A percentile compares a stretch with the other conserved stretches of the same genome.
phyloP scores from a whole-genome alignment of 2,329 filamentous ascomycete genomes.

The Aspergillus luchuensis region DNA sequence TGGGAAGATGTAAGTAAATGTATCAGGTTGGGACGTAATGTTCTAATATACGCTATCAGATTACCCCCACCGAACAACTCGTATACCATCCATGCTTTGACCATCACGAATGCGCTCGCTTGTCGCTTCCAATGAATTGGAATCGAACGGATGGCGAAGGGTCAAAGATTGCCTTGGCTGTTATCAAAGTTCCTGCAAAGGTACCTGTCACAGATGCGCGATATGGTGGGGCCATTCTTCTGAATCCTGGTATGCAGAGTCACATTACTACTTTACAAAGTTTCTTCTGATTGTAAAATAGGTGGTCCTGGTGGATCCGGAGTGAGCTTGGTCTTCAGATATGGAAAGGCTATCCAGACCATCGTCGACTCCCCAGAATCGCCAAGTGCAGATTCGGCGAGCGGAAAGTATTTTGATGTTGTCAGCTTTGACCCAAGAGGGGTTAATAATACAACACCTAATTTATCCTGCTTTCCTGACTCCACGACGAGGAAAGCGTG shows the following conservation, averaged over 20 bases:
- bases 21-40: not conserved
- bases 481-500: not conserved
- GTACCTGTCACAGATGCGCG: conserved; percentile 8
- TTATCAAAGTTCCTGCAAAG: conserved; percentile 8
- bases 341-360: conserved; percentile 3
- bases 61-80: not conserved
- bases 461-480: conserved; percentile 2
- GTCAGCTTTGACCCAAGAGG: conserved; percentile 11
- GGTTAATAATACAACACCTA: conserved; percentile 9
- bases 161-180: conserved; percentile 3
- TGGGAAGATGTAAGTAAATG: not conserved
- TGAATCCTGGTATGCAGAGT: not conserved
- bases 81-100: conserved; percentile 8
- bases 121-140: conserved; percentile 9
- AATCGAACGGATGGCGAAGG: not conserved
- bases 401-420: conserved; percentile 7
- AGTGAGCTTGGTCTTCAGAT: not conserved
- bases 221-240: not conserved
- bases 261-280: not conserved
- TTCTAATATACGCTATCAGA: not conserved
- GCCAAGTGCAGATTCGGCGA: not conserved
- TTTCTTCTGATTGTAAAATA: not conserved
- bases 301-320: conserved; percentile 10
- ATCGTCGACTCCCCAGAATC: conserved; percentile 1
- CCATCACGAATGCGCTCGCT: conserved; percentile 1